Percentiles rank a stretch among this genome's conserved stretches.
Conservation (phyloP, 2,329 filamentous ascomycete species). For the Aspergillus novofumigatus region DNA sequence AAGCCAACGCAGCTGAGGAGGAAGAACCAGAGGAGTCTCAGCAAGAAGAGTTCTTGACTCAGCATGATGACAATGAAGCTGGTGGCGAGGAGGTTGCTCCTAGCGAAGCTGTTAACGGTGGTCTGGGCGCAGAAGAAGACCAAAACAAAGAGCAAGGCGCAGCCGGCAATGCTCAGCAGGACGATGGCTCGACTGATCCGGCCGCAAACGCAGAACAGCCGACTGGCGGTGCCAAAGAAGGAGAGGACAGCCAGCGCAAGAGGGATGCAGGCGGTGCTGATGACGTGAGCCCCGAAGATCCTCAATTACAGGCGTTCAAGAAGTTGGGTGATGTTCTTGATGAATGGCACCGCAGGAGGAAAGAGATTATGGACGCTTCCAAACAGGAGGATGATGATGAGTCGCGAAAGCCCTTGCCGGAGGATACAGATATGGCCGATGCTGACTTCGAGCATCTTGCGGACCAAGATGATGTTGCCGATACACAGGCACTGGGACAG, state of each 20-base stretch:
- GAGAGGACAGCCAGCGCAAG: constrained; percentile 35
- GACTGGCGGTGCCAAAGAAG: constrained; percentile 38
- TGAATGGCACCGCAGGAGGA: constrained; percentile 84
- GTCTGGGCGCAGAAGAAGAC: constrained; percentile 37
- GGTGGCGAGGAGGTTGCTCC: constrained; percentile 51
- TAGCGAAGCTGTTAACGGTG: constrained; percentile 39
- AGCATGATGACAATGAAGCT: constrained; percentile 48
- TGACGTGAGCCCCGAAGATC: constrained; percentile 33
- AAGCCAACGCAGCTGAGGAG: constrained; percentile 37
- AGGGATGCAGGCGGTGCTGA: constrained; percentile 35
- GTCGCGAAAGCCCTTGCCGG: constrained; percentile 47
- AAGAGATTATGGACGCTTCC: constrained; percentile 66
- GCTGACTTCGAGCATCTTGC: constrained; percentile 92
- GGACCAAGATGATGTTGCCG: constrained; percentile 74
- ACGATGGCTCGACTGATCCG: constrained; percentile 42
- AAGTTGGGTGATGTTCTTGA: constrained; percentile 91
- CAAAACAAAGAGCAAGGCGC: constrained; percentile 44
- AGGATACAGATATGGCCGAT: constrained; percentile 67
- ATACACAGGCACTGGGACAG: constrained; percentile 86
- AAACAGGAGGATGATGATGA: constrained; percentile 48
- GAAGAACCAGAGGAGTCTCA: constrained; percentile 52
- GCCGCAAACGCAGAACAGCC: constrained; percentile 46
- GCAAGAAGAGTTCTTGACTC: constrained; percentile 42
- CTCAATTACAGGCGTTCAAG: constrained; percentile 72
- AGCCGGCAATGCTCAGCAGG: constrained; percentile 41